Conservation (phyloP, 2,329 filamentous ascomycete genomes). For the Exophiala alcalophila region DNA sequence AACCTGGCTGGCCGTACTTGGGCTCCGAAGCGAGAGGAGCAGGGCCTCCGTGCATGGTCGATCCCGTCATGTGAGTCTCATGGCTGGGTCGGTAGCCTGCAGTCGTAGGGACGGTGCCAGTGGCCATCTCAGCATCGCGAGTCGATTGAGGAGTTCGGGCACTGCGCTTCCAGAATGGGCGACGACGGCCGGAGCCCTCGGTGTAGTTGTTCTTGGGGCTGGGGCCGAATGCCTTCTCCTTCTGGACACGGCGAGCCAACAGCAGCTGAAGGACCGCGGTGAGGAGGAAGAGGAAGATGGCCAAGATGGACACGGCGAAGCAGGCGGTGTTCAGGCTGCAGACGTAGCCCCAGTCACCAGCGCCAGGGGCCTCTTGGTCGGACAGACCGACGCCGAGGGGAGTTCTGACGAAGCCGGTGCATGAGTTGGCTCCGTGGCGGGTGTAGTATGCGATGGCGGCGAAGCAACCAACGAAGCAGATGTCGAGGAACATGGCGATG, state of each 20-base stretch:
- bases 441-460: slow-evolving; percentile 78
- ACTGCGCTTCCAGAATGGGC: slow-evolving; percentile 44
- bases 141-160: slow-evolving; percentile 37
- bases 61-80: slow-evolving; percentile 52
- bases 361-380: slow-evolving; percentile 47
- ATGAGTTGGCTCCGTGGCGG: slow-evolving; percentile 64
- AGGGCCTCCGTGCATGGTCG: slow-evolving; percentile 39
- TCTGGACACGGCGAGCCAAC: slow-evolving; percentile 68
- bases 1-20: slow-evolving; percentile 34
- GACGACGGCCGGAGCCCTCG: slow-evolving; percentile 50
- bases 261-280: slow-evolving; percentile 67
- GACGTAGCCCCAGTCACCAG: slow-evolving; percentile 52
- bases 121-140: slow-evolving; percentile 46
- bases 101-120: slow-evolving; percentile 31
- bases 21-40: slow-evolving; percentile 33
- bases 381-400: slow-evolving; percentile 65
- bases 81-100: slow-evolving; percentile 40
- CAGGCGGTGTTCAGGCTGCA: slow-evolving; percentile 74
- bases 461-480: slow-evolving; percentile 73
- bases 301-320: slow-evolving; percentile 75
- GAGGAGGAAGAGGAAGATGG: slow-evolving; percentile 75
- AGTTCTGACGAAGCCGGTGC: slow-evolving; percentile 62
- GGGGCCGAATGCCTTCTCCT: slow-evolving; percentile 69
- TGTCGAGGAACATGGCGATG: slow-evolving; percentile 70
- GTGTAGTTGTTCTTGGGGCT: slow-evolving; percentile 67